These are phyloP conservation scores for Wilcoxina mikolae DNA, from an alignment of 495 filamentous ascomycete genomes.

Conservation along the genomic window DNA sequence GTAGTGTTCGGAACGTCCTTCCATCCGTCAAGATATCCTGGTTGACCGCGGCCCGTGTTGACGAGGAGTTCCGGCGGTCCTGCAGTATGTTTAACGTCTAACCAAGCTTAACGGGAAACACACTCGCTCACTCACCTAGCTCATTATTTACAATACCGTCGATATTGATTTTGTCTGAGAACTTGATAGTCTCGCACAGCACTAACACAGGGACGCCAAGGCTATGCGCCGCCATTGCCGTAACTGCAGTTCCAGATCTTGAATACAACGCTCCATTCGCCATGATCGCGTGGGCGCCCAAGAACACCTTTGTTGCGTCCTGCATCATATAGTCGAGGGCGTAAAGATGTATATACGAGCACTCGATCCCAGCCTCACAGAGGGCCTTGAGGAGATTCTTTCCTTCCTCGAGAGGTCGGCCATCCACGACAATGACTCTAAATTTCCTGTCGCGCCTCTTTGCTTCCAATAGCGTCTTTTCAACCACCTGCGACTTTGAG, in stretches of 20 bases:
- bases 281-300: conserved; percentile 83
- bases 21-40: conserved; percentile 42
- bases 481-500: conserved; percentile 53
- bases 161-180: conserved; percentile 75
- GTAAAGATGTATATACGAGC: conserved; percentile 67
- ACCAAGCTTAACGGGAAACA: too few species aligned
- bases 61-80: conserved; percentile 4
- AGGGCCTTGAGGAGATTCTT: conserved; percentile 56
- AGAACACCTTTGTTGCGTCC: conserved; percentile 61
- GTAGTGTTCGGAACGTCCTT: conserved; percentile 47
- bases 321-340: conserved; percentile 57
- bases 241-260: conserved; percentile 68
- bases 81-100: not conserved
- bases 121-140: conserved; percentile 46
- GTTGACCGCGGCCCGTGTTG: conserved; percentile 9
- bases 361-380: conserved; percentile 50
- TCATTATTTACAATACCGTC: conserved; percentile 91
- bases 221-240: conserved; percentile 74
- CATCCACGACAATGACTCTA: conserved; percentile 72
- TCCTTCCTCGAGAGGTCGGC: conserved; percentile 65
- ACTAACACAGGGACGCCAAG: conserved; percentile 67
- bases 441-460: conserved; percentile 55
- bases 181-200: conserved; percentile 89
- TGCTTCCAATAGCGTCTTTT: conserved; percentile 57
- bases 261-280: conserved; percentile 79